Evolutionary conservation across 176 grass and related monocot genomes (phyloP), one percentile per base, ranked within the genome.

Genomic region (Phoenix roebelenii): DNA sequence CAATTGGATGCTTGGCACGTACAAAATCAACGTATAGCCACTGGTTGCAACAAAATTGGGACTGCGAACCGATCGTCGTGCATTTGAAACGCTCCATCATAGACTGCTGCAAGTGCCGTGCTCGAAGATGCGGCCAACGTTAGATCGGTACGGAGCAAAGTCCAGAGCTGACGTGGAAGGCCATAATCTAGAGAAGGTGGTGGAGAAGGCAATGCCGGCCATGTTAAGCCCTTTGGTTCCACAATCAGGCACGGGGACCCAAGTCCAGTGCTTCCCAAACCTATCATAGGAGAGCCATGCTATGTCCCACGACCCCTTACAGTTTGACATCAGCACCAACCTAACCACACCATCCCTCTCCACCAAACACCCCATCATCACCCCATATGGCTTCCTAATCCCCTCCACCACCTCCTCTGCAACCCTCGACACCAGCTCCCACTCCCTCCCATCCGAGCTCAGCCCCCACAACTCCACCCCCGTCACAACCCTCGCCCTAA

Each of bases 201-300:
- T 88, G 3, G 93, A 98, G 59, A 98, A 66, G 56, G 93, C 93
- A 69, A 98, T 88, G 60, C 93, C 93, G 55, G 93, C 87, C 87
- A 98, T 88, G 84, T 92, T 98, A 50, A 98, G 77, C 1, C 93
- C 93, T 39, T 88, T 98, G 29, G 71, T 63, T 61, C 93, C 87
- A 48, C 73, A 92, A 58, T 98, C 93, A 9, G 93, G 93, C 55
- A 98, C 87, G 1, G 84, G 87, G 60, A 92, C 81, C 87, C 87
- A 98, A 5, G 63, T 60, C 93, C 93, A 98, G 48, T 64, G 55
- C 22, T 61, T 22, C 5, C 53, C 58, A 1, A 63, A 72, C 16
- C 73, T 72, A 66, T 98, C 65, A 73, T 85, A 98, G 39, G 87
- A 88, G 12, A 98, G 83, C 84, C 93, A 98, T 17, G 81, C 81